A percentile compares a stretch with the other conserved stretches of the same genome.
phyloP scores from a whole-genome alignment of 345 rosid species.

The Clarkia xantiana region DNA sequence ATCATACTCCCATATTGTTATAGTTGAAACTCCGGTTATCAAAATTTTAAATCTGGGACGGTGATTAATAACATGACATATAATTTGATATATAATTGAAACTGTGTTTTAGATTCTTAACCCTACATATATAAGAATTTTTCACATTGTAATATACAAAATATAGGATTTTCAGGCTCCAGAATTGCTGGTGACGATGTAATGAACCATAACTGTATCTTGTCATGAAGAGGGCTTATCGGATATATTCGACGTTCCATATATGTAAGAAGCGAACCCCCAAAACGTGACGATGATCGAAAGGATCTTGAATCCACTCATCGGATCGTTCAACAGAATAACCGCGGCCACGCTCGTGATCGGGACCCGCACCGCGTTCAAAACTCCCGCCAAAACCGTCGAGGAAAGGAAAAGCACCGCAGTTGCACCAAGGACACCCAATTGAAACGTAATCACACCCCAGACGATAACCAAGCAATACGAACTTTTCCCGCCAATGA shows the following conservation, averaged over 20 bases:
- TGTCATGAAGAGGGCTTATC: conserved; percentile 10
- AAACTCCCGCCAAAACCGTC: conserved; percentile 70
- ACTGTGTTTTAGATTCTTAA: too few relatives aligned
- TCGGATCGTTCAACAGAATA: conserved; percentile 59
- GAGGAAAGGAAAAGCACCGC: conserved; percentile 63
- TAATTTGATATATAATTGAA: too few relatives aligned
- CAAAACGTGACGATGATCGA: conserved; percentile 67
- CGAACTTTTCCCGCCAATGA: conserved; percentile 35
- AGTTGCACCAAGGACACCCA: conserved; percentile 60
- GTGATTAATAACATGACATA: too few relatives aligned
- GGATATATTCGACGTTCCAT: conserved; percentile 27
- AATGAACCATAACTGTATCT: too few relatives aligned
- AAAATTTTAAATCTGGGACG: too few relatives aligned
- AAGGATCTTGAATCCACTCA: conserved; percentile 81
- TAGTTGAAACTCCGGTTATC: too few relatives aligned
- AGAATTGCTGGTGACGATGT: too few relatives aligned
- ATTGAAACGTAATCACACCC: conserved; percentile 57
- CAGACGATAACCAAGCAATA: conserved; percentile 42
- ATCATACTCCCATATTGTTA: too few relatives aligned
- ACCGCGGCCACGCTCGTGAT: conserved; percentile 66
- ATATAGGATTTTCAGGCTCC: too few relatives aligned
- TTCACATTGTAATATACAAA: too few relatives aligned
- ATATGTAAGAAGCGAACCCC: conserved; percentile 71
- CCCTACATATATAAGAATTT: too few relatives aligned
- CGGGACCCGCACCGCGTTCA: conserved; percentile 78